Base-by-base conservation (phyloP, 2,329 filamentous ascomycete species). In the Cladophialophora carrionii region DNA sequence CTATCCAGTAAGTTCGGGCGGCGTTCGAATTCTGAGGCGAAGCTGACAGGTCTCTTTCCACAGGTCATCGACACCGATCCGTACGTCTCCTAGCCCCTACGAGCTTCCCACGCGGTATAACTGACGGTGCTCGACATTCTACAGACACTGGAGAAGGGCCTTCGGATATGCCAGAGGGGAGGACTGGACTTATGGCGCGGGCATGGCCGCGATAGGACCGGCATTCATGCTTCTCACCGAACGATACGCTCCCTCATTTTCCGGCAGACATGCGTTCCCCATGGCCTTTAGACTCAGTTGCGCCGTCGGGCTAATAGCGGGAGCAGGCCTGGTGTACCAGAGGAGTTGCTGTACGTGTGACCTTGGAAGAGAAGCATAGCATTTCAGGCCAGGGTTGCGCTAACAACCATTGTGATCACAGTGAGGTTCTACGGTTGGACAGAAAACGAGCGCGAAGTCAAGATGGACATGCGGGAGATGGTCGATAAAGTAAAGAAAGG, bases 31-130 rank as follows among this genome's bases (percentile, higher is more conserved):
- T 37, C 34, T 59, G 52, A 26, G 53, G 43, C 56, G 46, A 51
- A 59, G 61, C 61, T 62, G 65, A 72, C 73, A 70, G 72, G 64
- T 69, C 63, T 51, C 75, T 75, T 72, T 29, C 60, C 71, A 70
- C 81, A 99, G 95, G 90, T 98, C 82, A 98, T 99, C 80, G 95
- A 99, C 84, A 96, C 91, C 83, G 95, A 99, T 81, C 95, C 95
- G 93, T 97, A 93, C 77, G 89, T 79, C 68, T 63, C 64, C 71
- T 63, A 71, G 56, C 20, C 58, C 9, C 48, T 57, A 9, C 37
- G 32, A 46, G 53, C 48, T 55, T 24, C 48, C 10, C 8, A 43
- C 20, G 57, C 12, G 20, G 61, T 51, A 9, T 57, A 49, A 68
- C 72, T 76, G 66, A 82, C 37, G 73, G 74, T 71, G 72, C 17